Evolutionary conservation across 2,329 filamentous ascomycete genomes (phyloP), one percentile per base, ranked within the genome.

Genomic region (Arthrobotrys megalospora): DNA sequence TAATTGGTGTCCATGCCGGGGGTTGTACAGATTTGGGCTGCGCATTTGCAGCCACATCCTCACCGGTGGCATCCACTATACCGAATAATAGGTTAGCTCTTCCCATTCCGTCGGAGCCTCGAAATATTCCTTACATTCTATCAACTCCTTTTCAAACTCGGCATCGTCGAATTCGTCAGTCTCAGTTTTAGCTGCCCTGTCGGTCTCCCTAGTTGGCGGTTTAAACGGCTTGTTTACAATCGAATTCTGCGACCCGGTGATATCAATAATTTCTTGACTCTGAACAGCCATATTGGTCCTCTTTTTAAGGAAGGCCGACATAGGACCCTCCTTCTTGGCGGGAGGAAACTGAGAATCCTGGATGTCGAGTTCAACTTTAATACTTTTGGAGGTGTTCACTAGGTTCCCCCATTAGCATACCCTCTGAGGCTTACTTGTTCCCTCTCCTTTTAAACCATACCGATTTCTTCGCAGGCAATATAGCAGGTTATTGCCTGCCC

Each of bases 381-480:
- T 36, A 21, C 67, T 78, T 43, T 64, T 72, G 21, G 36, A 63
- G 16, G 75, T 78, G 38, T 78, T 78, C 2, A 78, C 75, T 78
- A 55, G 11, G 32, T 34, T 16, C 7, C 16, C 19, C 10, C n/a
- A n/a, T 63, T 32, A 67, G 34, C n/a, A 52, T 38, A 48, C 6
- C 24, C 24, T 28, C 2, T 28, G 24, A 28, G 24, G 28, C 24
- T 19, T 1, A 21, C n/a, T 14, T 19, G 36, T 5, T 69, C 11
- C 45, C 45, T 6, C 7, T 8, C 11, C 48, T 12, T 24, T 36
- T 21, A 11, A n/a, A 5, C 10, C 84, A 79, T 83, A 89, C 88
- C 93, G 81, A 98, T 91, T 50, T 93, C 91, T 84, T 97, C 95
- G 80, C 94, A 98, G 83, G 93, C 92, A 60, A 94, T 86, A 82